A percentile compares a stretch with the other conserved stretches of the same genome.
Evolutionary conservation across 805 yeast genomes (phyloP).

Genomic region (Blastobotrys americana): DNA sequence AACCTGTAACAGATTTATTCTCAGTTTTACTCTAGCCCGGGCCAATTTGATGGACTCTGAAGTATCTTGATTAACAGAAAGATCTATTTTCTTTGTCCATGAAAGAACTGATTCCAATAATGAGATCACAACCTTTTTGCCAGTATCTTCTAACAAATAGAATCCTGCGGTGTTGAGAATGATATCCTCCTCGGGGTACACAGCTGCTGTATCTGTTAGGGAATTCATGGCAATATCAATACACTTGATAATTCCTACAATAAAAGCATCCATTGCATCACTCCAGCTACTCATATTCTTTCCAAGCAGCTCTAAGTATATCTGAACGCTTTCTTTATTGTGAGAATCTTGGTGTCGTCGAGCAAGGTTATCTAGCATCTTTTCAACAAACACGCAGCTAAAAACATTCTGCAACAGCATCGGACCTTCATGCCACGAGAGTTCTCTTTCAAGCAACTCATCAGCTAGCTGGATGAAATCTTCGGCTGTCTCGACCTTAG

Average conservation of each 20-base stretch:
- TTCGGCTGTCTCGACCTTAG: constrained; percentile 32
- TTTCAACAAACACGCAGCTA: constrained; percentile 67
- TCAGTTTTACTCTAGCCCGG: constrained; percentile 40
- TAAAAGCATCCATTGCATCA: constrained; percentile 19
- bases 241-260: constrained; percentile 24
- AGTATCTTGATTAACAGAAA: neutral
- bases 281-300: constrained; percentile 12
- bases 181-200: constrained; percentile 31
- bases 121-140: constrained; percentile 17
- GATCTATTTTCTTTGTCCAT: constrained; percentile 32
- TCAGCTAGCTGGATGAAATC: constrained; percentile 48
- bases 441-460: constrained; percentile 44
- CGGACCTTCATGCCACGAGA: constrained; percentile 71
- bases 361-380: constrained; percentile 36
- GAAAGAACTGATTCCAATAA: constrained; percentile 32
- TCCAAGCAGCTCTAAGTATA: neutral
- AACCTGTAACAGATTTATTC: constrained; percentile 21
- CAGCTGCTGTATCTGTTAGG: constrained; percentile 19
- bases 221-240: constrained; percentile 16
- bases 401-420: constrained; percentile 71
- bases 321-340: constrained; percentile 6
- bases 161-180: constrained; percentile 47
- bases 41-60: constrained; percentile 51
- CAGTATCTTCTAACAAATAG: constrained; percentile 31
- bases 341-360: neutral